These are phyloP conservation scores for Candida golubevii DNA, from an alignment of 805 yeast species.

Conservation along the genomic window DNA sequence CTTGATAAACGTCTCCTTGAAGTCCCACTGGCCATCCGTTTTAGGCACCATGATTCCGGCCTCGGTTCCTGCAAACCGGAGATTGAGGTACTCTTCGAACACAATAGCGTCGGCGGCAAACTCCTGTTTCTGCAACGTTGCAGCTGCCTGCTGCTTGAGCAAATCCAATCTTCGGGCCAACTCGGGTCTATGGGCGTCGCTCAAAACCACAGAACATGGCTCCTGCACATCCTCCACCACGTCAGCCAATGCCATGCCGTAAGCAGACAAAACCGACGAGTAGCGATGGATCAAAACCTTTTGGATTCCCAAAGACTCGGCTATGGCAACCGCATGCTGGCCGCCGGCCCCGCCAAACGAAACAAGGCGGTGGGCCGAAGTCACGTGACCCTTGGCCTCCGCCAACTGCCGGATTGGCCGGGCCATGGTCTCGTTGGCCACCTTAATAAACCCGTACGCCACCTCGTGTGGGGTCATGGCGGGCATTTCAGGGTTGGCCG, in stretches of 20 bases:
- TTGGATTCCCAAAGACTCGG: slow-evolving; percentile 16
- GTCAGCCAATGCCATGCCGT: slow-evolving; percentile 20
- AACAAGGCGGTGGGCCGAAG: slow-evolving; percentile 15
- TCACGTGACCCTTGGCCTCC: slow-evolving; percentile 18
- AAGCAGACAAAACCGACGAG: slow-evolving; percentile 19
- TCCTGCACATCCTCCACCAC: slow-evolving; percentile 19
- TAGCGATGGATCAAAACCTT: slow-evolving; percentile 17
- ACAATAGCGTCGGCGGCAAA: slow-evolving; percentile 10
- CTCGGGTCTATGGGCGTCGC: not conserved
- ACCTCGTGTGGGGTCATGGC: slow-evolving; percentile 17
- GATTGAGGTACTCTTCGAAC: slow-evolving; percentile 15
- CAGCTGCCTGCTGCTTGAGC: slow-evolving; percentile 6
- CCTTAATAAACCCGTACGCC: slow-evolving; percentile 17
- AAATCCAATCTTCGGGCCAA: slow-evolving; percentile 6
- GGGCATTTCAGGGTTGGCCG: slow-evolving; percentile 8
- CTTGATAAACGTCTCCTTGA: slow-evolving; percentile 9
- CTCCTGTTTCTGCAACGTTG: slow-evolving; percentile 11
- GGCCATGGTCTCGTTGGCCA: slow-evolving; percentile 20
- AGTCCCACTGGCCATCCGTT: slow-evolving; percentile 13
- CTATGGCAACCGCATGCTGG: slow-evolving; percentile 18
- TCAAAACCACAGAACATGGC: slow-evolving; percentile 11
- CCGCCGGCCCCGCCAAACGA: slow-evolving; percentile 22
- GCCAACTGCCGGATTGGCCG: slow-evolving; percentile 18
- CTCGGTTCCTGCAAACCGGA: slow-evolving; percentile 18
- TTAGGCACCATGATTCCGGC: slow-evolving; percentile 16